These are phyloP conservation scores for Flaveria trinervia DNA, from an alignment of 129 eudicot genomes.

Conservation along the genomic window DNA sequence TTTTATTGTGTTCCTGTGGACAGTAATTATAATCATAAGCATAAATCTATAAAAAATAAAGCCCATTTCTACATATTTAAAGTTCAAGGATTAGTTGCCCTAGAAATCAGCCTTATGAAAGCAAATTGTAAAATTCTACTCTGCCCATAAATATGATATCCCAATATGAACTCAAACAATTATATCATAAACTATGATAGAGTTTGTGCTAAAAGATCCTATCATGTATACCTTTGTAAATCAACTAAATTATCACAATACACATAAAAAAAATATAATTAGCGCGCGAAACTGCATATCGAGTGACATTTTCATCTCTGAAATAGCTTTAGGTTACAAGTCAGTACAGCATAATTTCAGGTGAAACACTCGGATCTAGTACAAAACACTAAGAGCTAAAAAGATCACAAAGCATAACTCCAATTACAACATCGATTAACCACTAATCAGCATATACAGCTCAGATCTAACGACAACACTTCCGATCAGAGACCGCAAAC, in stretches of 20 bases:
- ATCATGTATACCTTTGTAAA: background rate
- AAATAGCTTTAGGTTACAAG: background rate
- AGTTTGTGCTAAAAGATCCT: slow-evolving; percentile 2
- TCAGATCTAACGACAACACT: slow-evolving; percentile 27
- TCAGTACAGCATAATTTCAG: background rate
- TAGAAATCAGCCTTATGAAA: background rate
- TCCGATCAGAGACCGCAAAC: slow-evolving; percentile 2
- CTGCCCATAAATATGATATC: background rate
- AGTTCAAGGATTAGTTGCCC: background rate
- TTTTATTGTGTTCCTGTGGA: background rate
- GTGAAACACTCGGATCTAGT: slow-evolving; percentile 1
- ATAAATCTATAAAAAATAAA: background rate
- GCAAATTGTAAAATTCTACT: background rate
- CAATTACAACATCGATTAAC: background rate
- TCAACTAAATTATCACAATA: slow-evolving; percentile 19
- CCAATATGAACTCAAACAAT: background rate
- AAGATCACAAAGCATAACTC: background rate
- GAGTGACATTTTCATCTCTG: background rate
- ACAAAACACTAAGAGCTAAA: background rate
- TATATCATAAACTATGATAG: slow-evolving; percentile 6
- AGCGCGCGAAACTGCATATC: background rate
- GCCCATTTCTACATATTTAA: background rate
- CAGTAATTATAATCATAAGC: background rate
- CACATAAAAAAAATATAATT: background rate
- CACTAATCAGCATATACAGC: slow-evolving; percentile 6